Base-by-base conservation (phyloP, 768 basidiomycete species). In the Suillus cothurnatus region DNA sequence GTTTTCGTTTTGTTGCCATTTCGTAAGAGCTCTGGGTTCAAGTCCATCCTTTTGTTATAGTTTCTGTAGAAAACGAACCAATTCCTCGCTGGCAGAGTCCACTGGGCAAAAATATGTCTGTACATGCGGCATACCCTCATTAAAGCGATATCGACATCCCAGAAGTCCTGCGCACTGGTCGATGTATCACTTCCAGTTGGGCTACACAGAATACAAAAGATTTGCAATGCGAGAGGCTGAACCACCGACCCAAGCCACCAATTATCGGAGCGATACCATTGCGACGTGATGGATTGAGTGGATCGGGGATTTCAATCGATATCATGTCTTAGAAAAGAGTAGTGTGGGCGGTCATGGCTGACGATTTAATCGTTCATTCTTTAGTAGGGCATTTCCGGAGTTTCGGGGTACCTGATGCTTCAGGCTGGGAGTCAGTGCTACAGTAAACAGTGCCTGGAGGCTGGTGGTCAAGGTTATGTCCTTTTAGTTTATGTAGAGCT, bases 41-140 rank as follows among this genome's bases (percentile, higher is more conserved):
- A 53, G 28, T 19, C 28, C 11, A 19, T 70, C 17, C n/a, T 47
- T n/a, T 47, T 4, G 66, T 39, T 4, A 21, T 23, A 21, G 26
- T 45, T 38, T 28, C 34, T 4, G 55, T 65, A 23, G 65, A 90
- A 90, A 72, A 88, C 89, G 49, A 89, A 88, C 69, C 79, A 84
- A 67, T 75, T 82, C 68, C 80, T 91, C 64, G 82, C 82, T 3
- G 88, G 87, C 47, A 83, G 67, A 83, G 67, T 50, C 23, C 15
- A 26, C 14, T 26, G 49, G 7, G 14, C 26, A 23, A 3, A 23
- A 71, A 72, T 14, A 74, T 74, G 8, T 79, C 50, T 8, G 19
- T 9, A 77, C 8, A 76, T 89, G 70, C 80, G 15, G 47, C 8
- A 17, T 15, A 28, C 26, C 14, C 17, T 50, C 15, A 15, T 4